These are phyloP conservation scores for Apiospora koreana DNA, from an alignment of 2,329 filamentous ascomycete genomes.

Conservation along the genomic window DNA sequence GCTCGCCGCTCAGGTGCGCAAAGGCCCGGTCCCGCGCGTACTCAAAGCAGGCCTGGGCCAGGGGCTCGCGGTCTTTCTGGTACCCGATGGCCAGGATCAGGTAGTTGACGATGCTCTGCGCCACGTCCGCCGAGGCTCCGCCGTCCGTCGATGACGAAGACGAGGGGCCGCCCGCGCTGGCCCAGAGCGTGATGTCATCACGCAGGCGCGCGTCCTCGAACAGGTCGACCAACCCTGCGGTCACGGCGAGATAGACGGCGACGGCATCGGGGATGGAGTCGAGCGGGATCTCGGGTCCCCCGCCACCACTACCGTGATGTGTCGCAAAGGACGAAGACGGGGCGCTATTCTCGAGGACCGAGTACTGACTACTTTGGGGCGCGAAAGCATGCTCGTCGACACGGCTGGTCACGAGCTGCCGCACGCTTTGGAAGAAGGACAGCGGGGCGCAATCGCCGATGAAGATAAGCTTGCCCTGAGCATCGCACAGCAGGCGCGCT, in stretches of 20 bases:
- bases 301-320: not conserved
- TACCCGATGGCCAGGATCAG: conserved; percentile 53
- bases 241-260: conserved; percentile 29
- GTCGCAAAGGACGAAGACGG: conserved; percentile 15
- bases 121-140: conserved; percentile 30
- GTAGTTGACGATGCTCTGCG: conserved; percentile 45
- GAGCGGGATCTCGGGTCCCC: conserved; percentile 21
- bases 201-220: conserved; percentile 44
- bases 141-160: not conserved
- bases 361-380: conserved; percentile 51
- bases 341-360: conserved; percentile 47
- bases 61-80: conserved; percentile 41
- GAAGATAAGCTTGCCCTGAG: conserved; percentile 57
- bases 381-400: conserved; percentile 54
- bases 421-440: conserved; percentile 56
- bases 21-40: conserved; percentile 49
- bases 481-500: conserved; percentile 51
- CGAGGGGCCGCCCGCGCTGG: conserved; percentile 30
- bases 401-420: conserved; percentile 50
- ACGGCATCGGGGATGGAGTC: conserved; percentile 20
- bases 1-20: conserved; percentile 44
- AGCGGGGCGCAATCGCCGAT: conserved; percentile 58
- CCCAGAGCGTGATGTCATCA: conserved; percentile 45
- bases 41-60: conserved; percentile 49
- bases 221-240: conserved; percentile 49